Conservation (phyloP, 2,329 filamentous ascomycete species). For the Botryotinia globosa region DNA sequence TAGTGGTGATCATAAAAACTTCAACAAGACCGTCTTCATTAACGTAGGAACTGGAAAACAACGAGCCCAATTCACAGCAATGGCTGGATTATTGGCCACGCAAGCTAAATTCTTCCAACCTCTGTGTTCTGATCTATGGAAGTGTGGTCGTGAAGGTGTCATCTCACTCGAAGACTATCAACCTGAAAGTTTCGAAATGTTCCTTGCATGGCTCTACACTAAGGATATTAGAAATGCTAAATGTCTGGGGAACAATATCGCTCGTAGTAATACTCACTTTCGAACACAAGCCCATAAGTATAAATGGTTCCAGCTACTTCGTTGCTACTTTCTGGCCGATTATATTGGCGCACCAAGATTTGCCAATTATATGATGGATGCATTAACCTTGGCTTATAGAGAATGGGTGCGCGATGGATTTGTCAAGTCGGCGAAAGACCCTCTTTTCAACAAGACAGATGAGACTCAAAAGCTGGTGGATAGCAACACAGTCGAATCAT, state of each 20-base stretch:
- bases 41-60: neutral
- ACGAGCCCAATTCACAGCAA: neutral
- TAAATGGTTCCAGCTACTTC: conserved; percentile 1
- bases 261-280: neutral
- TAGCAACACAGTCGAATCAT: neutral
- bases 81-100: neutral
- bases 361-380: conserved; percentile 1
- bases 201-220: conserved; percentile 2
- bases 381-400: neutral
- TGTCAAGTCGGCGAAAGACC: neutral
- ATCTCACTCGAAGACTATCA: neutral
- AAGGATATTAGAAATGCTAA: neutral
- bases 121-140: neutral
- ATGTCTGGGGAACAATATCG: neutral
- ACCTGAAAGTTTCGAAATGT: conserved; percentile 1
- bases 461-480: neutral
- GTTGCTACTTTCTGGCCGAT: neutral
- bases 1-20: neutral
- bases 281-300: neutral
- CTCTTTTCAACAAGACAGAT: neutral
- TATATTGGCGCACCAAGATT: neutral
- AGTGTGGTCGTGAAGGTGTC: neutral
- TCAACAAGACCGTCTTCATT: neutral
- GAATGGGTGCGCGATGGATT: neutral
- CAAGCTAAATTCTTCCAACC: neutral